Base-by-base conservation (phyloP, 139 green algal genomes). In the Pseudopediastrum boryanum region DNA sequence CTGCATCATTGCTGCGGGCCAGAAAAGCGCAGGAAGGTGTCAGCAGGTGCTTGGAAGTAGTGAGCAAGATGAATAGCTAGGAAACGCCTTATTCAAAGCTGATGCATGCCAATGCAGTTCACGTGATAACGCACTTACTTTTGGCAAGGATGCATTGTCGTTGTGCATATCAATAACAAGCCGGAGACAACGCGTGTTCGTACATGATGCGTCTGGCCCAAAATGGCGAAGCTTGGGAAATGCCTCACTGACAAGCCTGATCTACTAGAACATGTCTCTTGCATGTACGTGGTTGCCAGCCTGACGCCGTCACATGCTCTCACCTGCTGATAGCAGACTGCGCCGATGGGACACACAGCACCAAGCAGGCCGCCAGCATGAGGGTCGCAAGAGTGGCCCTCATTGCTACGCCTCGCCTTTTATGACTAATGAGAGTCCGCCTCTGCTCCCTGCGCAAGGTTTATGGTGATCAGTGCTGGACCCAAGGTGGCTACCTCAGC, bases 301-400 rank as follows among this genome's bases (percentile, higher is more conserved):
- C n/a, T n/a, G n/a, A n/a, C n/a, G n/a, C n/a, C n/a, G n/a, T n/a
- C n/a, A n/a, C n/a, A n/a, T n/a, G n/a, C n/a, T n/a, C 58, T 66
- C 31, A 4, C 21, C 27, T 16, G 58, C 58, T 29, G 12, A 21
- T 35, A 48, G 36, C 61, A 48, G 6, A 69, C 61, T 41, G 35
- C 44, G 61, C 61, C 10, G 23, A 36, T 36, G 61, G 35, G 19
- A 50, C 61, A 19, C 23, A 35, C 7, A 69, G 61, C 61, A 69
- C 61, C 61, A 69, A 36, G 35, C 61, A 19, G 35, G 61, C 61
- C 33, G 59, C 59, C 44, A 69, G 61, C 61, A 69, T 48, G 35
- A 69, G 61, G 29, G 33, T 46, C 61, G 61, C 61, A 25, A 42
- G 29, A 35, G 35, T 36, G 61, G 6, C 8, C 21, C 61, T 69